Evolutionary conservation across 345 rosid genomes (phyloP), one percentile per base, ranked within the genome.

Genomic region (Camelina laxa): DNA sequence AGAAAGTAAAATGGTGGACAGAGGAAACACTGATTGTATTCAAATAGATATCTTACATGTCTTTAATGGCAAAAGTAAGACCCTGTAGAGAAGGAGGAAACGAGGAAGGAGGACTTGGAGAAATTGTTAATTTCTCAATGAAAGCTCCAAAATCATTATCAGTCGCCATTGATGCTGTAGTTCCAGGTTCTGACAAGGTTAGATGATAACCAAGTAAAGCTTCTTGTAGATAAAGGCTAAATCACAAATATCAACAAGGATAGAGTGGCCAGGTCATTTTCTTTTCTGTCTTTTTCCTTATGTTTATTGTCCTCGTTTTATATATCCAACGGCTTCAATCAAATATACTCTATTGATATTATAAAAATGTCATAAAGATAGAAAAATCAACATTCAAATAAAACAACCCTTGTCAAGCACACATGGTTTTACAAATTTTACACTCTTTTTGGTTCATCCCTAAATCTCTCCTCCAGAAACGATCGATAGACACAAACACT

Each of bases 21-120:
- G 22, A 51, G 53, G 17, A 70, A 55, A 13, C 3, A 13, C 4
- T 31, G 58, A 13, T 7, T 31, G 58, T 70, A 22, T 13, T 12
- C 41, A 36, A 21, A 35, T 49, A 12, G n/a, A 56, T 33, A 24
- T 24, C 24, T 57, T 64, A 91, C 98, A 94, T 88, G 79, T 94
- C 98, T 82, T 94, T 91, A n/a, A 91, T 80, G 33, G 97, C 92
- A 81, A 91, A 94, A 48, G 89, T 81, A 70, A 91, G 89, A 72
- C 83, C 92, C 41, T 63, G 78, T 39, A 91, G 78, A 27, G 97
- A 87, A 56, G 79, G 87, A 41, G 59, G 53, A 44, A 42, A 67
- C 44, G 83, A 80, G 55, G 87, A 64, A 38, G 93, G 76, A 61
- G 90, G 58, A 58, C 48, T 60, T 54, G 91, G 84, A 42, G 80